Conservation (phyloP, 2,329 filamentous ascomycete genomes). For the Ceratocystis colombiana region DNA sequence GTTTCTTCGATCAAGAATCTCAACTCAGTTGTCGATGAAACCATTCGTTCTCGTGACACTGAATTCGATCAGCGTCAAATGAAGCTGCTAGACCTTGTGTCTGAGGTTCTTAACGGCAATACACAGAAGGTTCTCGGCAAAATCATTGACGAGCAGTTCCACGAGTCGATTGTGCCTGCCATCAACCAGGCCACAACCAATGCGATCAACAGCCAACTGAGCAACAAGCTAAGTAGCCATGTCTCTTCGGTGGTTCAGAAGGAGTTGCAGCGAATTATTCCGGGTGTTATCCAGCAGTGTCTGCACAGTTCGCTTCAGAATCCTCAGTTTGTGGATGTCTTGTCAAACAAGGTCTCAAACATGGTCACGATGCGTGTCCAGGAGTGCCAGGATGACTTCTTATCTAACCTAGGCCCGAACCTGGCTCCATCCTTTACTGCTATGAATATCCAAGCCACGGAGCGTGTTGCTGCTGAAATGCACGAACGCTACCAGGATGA, state of each 20-base stretch:
- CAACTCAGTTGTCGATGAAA: conserved; percentile 54
- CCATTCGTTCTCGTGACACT: conserved; percentile 45
- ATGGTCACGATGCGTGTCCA: conserved; percentile 54
- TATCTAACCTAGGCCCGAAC: conserved; percentile 48
- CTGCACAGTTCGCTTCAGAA: conserved; percentile 57
- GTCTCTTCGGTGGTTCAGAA: conserved; percentile 57
- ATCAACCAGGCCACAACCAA: conserved; percentile 58
- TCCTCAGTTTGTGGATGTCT: conserved; percentile 58
- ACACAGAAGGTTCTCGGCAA: conserved; percentile 62
- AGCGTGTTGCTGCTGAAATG: conserved; percentile 57
- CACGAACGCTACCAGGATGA: conserved; percentile 50
- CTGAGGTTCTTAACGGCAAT: conserved; percentile 51
- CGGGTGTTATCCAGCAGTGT: conserved; percentile 54
- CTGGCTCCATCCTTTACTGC: conserved; percentile 58
- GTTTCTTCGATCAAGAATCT: conserved; percentile 51
- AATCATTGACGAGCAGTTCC: conserved; percentile 67
- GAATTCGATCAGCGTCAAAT: conserved; percentile 45
- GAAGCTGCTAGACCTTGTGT: conserved; percentile 48
- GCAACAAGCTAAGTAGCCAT: conserved; percentile 55
- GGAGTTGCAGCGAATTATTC: conserved; percentile 62
- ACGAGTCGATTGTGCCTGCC: conserved; percentile 63
- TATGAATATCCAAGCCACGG: conserved; percentile 54
- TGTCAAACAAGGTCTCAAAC: conserved; percentile 34
- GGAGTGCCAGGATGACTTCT: conserved; percentile 60
- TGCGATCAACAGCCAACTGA: conserved; percentile 61